A percentile compares a stretch with the other conserved stretches of the same genome.
phyloP scores from a whole-genome alignment of 345 rosid species.

The Eucalyptus guilfoylei region DNA sequence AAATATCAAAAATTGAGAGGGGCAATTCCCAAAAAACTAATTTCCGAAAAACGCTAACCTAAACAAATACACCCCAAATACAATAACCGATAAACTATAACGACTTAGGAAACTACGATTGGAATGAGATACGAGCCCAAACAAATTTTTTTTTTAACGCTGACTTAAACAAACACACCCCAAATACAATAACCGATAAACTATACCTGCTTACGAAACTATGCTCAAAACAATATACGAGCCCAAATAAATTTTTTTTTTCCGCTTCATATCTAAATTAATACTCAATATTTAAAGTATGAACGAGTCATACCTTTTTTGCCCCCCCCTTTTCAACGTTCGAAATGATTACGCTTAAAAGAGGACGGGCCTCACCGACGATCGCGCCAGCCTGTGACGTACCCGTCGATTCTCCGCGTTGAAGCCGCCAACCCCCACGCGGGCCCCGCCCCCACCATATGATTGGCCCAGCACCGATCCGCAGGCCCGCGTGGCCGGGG shows the following conservation, averaged over 20 bases:
- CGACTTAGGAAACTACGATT: accelerated
- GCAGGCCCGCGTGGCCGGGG: neutral
- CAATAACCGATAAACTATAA: too few relatives aligned
- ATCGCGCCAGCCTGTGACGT: neutral
- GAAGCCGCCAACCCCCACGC: neutral
- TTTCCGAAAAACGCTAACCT: too few relatives aligned
- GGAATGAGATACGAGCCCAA: neutral
- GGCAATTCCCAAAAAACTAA: too few relatives aligned
- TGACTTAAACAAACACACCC: too few relatives aligned
- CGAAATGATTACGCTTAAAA: neutral
- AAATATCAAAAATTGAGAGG: too few relatives aligned
- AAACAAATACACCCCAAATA: neutral
- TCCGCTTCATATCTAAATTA: too few relatives aligned
- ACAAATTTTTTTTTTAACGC: too few relatives aligned
- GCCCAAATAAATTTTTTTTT: neutral
- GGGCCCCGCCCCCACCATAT: neutral
- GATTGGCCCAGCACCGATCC: neutral
- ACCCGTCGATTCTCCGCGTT: conserved; percentile 1
- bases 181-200: neutral
- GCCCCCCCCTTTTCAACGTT: neutral
- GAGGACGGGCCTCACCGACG: neutral
- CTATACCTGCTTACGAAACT: neutral
- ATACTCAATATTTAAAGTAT: neutral
- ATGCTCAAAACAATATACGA: neutral
- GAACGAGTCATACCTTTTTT: neutral